Evolutionary conservation across 2,329 filamentous ascomycete genomes (phyloP).

Genomic region (Hysterium pulicare): DNA sequence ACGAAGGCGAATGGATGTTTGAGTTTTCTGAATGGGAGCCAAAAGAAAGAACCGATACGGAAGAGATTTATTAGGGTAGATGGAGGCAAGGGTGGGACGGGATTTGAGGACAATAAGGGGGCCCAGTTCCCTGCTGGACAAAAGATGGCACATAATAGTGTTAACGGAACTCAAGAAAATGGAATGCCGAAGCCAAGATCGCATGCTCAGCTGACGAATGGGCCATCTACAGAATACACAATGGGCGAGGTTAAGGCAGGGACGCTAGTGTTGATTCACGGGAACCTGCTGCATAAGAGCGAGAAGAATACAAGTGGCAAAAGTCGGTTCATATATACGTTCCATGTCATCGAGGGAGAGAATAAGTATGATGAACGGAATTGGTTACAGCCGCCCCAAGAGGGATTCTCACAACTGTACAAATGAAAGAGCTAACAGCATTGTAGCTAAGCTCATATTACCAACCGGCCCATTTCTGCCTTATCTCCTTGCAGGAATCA

Average conservation of each 20-base stretch:
- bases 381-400: conserved; percentile 83
- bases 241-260: conserved; percentile 87
- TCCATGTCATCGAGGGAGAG: conserved; percentile 89
- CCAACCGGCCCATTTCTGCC: too few relatives aligned
- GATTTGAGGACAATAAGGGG: conserved; percentile 62
- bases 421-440: neutral
- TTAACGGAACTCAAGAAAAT: neutral
- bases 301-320: conserved; percentile 84
- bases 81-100: conserved; percentile 36
- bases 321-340: conserved; percentile 93
- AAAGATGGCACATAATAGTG: conserved; percentile 29
- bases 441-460: too few relatives aligned
- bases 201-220: conserved; percentile 39
- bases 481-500: too few relatives aligned
- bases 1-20: conserved; percentile 83
- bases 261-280: conserved; percentile 88
- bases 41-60: conserved; percentile 67
- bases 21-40: conserved; percentile 79
- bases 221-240: conserved; percentile 61
- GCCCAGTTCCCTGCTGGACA: conserved; percentile 55
- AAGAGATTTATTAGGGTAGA: conserved; percentile 70
- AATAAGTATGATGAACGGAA: conserved; percentile 79
- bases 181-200: too few relatives aligned
- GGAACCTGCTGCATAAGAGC: conserved; percentile 93
- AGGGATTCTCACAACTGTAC: conserved; percentile 72